Base-by-base conservation (phyloP, 129 eudicot species). In the Sambucus nigra region DNA sequence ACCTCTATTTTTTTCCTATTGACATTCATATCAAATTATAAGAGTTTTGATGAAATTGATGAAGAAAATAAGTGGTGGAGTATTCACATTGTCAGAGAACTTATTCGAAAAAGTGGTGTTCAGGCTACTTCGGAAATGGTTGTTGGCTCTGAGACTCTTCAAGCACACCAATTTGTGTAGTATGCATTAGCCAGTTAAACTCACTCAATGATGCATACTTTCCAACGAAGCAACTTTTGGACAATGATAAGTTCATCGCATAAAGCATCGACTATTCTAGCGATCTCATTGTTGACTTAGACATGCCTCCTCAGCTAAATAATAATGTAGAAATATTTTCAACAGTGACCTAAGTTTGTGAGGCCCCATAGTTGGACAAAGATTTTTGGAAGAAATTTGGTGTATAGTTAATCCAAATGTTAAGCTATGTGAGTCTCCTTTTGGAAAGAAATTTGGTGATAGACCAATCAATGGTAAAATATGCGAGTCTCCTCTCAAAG, bases 111-210 rank as follows among this genome's bases (percentile, higher is more conserved):
- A 42, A 67, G 78, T 53, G 81, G 82, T 55, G 61, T 91, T 52
- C 94, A 91, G 46, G 73, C 95, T 64, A 79, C 95, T 27, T 55
- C 86, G 51, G 82, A 47, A 61, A 81, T 63, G 70, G 66, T 80
- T 61, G 44, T 73, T 51, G 99, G 99, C 22, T 91, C 99, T 31
- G 95, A 86, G 64, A 71, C 89, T 23, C 81, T 85, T 45, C 99
- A 86, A 70, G 99, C 94, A 13, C 80, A 95, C 50, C 84, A 91
- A 55, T 91, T 91, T 51, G 99, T 91, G 44, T 83, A 86, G 73
- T 76, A 78, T 70, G 94, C 95, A 33, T 91, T 91, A 80, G 99
- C 32, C 94, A 85, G 69, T 64, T 91, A 22, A 79, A 85, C 73
- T 71, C 76, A 13, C 47, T 85, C 17, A 85, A 91, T 59, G 86